These are phyloP conservation scores for Cenchrus purpureus DNA, from an alignment of 176 grass and related monocot genomes.

Conservation along the genomic window DNA sequence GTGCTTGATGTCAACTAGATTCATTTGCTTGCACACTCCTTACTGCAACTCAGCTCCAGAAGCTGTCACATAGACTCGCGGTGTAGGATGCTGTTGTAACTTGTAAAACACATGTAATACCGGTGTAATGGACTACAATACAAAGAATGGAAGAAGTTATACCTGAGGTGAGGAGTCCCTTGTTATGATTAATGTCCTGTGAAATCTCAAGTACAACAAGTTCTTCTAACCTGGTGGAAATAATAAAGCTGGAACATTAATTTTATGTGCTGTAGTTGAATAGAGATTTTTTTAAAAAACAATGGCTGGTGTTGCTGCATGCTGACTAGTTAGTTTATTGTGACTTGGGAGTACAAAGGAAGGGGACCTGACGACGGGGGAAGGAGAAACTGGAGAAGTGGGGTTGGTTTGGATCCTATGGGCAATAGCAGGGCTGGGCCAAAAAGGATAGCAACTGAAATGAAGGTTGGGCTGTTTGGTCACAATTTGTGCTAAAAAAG, in stretches of 20 bases:
- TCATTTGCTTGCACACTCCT: conserved; percentile 97
- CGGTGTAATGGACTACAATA: conserved; percentile 33
- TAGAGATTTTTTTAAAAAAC: neutral
- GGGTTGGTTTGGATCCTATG: too few species aligned
- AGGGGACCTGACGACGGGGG: too few species aligned
- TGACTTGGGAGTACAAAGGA: too few species aligned
- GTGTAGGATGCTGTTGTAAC: neutral
- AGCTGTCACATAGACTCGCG: conserved; percentile 75
- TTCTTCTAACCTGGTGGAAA: too few species aligned
- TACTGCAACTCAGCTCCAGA: conserved; percentile 99
- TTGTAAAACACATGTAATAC: conserved; percentile 48
- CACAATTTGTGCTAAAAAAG: too few species aligned
- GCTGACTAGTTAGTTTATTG: too few species aligned
- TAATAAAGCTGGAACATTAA: neutral
- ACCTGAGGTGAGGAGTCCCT: neutral
- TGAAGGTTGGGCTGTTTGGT: too few species aligned
- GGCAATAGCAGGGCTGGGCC: too few species aligned
- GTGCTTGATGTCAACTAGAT: conserved; percentile 91
- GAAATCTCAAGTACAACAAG: neutral
- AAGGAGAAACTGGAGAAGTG: too few species aligned
- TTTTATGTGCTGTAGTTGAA: neutral
- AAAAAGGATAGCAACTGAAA: too few species aligned
- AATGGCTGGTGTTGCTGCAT: neutral
- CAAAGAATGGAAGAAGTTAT: conserved; percentile 2
- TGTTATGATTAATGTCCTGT: neutral